Evolutionary conservation across 208 protist genomes (phyloP).

Genomic region (Trichomonas vaginalis): DNA sequence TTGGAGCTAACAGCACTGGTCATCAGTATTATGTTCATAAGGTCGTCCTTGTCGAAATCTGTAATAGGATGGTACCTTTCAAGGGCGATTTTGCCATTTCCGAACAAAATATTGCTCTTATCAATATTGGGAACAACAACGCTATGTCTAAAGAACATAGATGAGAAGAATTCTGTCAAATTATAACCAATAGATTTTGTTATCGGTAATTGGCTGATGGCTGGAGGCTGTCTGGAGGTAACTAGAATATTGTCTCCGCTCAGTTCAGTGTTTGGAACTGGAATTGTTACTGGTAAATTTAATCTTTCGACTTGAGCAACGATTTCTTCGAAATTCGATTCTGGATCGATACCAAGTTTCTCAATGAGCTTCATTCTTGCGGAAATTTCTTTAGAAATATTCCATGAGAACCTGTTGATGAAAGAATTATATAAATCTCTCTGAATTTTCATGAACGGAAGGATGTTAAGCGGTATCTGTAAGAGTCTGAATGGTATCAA

Average conservation of each 20-base stretch:
- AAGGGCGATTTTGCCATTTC: not conserved
- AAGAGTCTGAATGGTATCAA: not conserved
- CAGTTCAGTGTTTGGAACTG: not conserved
- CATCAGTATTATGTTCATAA: not conserved
- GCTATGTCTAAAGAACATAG: not conserved
- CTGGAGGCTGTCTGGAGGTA: not conserved
- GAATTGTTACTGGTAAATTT: not conserved
- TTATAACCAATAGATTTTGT: not conserved
- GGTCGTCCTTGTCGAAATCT: not conserved
- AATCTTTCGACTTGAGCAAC: not conserved
- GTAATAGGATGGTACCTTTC: not conserved
- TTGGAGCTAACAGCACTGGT: not conserved
- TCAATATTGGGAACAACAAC: not conserved
- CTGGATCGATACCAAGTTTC: not conserved
- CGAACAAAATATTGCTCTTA: not conserved
- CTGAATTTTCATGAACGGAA: not conserved
- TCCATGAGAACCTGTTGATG: not conserved
- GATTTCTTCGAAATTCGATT: not conserved
- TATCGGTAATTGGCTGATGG: not conserved
- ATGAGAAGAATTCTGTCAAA: not conserved
- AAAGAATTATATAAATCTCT: not conserved
- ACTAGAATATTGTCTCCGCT: not conserved
- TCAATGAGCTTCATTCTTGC: not conserved
- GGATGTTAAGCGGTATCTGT: not conserved
- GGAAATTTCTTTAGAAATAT: not conserved